Conservation (phyloP, 2,329 filamentous ascomycete genomes). For the Colletotrichum sp. region DNA sequence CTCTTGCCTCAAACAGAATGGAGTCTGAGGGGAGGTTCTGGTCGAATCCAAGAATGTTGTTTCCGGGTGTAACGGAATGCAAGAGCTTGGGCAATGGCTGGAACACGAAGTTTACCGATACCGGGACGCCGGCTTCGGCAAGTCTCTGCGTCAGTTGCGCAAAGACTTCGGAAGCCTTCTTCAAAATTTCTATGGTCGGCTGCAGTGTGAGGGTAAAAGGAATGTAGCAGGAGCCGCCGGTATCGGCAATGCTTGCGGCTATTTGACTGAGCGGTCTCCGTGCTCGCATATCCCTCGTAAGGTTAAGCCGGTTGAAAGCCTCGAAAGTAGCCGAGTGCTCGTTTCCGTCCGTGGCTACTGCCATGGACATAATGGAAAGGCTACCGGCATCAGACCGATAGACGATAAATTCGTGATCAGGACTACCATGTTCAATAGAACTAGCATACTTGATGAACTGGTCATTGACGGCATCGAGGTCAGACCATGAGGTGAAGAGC, state of each 20-base stretch:
- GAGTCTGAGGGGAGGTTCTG: not conserved
- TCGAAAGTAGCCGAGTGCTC: not conserved
- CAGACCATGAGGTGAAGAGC: not conserved
- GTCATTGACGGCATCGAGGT: not conserved
- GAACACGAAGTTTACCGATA: slow-evolving; percentile 18
- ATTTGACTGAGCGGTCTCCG: not conserved
- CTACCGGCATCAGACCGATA: not conserved
- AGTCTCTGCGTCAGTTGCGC: not conserved
- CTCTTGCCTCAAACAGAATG: not conserved
- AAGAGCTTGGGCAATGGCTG: slow-evolving; percentile 16
- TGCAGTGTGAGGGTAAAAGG: not conserved
- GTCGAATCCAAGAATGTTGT: not conserved
- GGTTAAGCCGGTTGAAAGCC: not conserved
- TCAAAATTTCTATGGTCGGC: not conserved
- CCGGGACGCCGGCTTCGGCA: not conserved
- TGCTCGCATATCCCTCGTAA: not conserved
- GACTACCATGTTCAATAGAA: not conserved
- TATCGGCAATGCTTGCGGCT: slow-evolving; percentile 4
- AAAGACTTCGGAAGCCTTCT: slow-evolving; percentile 4
- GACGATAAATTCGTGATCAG: slow-evolving; percentile 3
- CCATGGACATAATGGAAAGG: not conserved
- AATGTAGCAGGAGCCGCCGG: not conserved
- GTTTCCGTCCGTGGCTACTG: not conserved
- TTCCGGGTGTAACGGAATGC: not conserved
- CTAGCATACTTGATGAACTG: not conserved